Evolutionary conservation across 2,329 filamentous ascomycete species (phyloP).

Genomic region (Stagonosporopsis cucurbitacearum): DNA sequence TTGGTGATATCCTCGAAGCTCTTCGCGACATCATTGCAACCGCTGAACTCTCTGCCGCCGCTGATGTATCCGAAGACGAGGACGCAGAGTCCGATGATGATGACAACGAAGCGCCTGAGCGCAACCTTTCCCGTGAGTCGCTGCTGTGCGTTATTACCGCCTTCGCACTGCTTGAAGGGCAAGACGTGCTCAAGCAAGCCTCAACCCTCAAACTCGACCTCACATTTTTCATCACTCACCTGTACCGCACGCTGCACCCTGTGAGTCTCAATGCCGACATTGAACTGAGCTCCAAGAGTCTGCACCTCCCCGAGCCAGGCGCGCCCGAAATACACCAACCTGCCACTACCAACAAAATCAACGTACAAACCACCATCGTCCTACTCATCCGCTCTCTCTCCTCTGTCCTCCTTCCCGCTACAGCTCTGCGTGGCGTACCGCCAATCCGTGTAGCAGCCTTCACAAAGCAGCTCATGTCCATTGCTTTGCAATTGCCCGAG

Average conservation of each 20-base stretch:
- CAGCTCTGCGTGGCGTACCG: conserved; percentile 76
- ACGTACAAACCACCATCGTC: conserved; percentile 93
- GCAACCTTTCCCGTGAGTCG: conserved; percentile 83
- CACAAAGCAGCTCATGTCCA: conserved; percentile 85
- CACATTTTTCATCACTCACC: conserved; percentile 91
- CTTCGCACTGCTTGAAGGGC: conserved; percentile 92
- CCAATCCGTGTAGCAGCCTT: conserved; percentile 89
- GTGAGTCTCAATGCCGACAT: conserved; percentile 84
- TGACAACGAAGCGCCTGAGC: conserved; percentile 52
- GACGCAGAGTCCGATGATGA: conserved; percentile 57
- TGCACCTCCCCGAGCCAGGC: conserved; percentile 73
- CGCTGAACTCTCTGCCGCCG: conserved; percentile 60
- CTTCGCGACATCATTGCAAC: conserved; percentile 89
- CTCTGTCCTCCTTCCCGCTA: conserved; percentile 77
- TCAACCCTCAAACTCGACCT: conserved; percentile 85
- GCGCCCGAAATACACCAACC: conserved; percentile 48
- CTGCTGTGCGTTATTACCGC: conserved; percentile 95
- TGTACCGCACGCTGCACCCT: conserved; percentile 83
- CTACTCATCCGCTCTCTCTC: conserved; percentile 87
- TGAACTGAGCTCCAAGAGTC: conserved; percentile 77
- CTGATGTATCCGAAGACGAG: conserved; percentile 52
- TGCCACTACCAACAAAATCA: conserved; percentile 73
- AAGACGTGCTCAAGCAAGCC: conserved; percentile 87
- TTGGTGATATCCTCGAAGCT: conserved; percentile 92
- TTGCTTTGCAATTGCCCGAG: conserved; percentile 85